Base-by-base conservation (phyloP, 176 grass and related monocot species). In the Triticum urartu region DNA sequence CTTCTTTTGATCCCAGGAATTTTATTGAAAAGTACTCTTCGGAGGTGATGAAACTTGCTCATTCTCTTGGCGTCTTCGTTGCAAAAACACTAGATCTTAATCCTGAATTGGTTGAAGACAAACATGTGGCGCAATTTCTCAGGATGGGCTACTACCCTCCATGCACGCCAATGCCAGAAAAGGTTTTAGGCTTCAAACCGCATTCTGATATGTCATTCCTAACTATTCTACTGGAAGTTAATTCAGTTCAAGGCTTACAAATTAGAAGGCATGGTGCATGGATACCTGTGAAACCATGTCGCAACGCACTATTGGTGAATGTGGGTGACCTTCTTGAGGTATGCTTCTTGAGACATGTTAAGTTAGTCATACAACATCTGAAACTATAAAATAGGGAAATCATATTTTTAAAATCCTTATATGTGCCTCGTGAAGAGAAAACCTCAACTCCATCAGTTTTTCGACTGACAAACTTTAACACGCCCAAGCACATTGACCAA, bases 131-230 rank as follows among this genome's bases (percentile, higher is more conserved):
- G 12, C 93, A 92, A 83, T 11, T 28, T 52, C 28, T 87, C 5
- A 65, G 88, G 22, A 88, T 95, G 38, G 89, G 89, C 69, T 95
- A 93, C 64, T 95, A 95, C 42, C 93, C 93, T 66, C 88, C 81
- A 54, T 95, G 91, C 42, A 15, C 6, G 30, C 72, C 89, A 8
- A 75, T 69, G 34, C 38, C 88, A 0, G 64, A 91, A 32, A 92
- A 95, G 77, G 80, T 95, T 20, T 24, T 95, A 36, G 93, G 91
- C 2, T 81, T 95, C 4, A 79, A 73, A 28, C 52, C 80, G 0
- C 91, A 92, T 82, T 92, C 91, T 12, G 83, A 92, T 81, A 74
- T 13, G 76, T 78, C 50, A 56, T 79, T 89, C 45, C 38, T 92
- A 32, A 89, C 91, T 9, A 7, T 92, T 17, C 74, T 92, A 5